phyloP scores from a whole-genome alignment of 768 basidiomycete species.

The Trametes meyenii region DNA sequence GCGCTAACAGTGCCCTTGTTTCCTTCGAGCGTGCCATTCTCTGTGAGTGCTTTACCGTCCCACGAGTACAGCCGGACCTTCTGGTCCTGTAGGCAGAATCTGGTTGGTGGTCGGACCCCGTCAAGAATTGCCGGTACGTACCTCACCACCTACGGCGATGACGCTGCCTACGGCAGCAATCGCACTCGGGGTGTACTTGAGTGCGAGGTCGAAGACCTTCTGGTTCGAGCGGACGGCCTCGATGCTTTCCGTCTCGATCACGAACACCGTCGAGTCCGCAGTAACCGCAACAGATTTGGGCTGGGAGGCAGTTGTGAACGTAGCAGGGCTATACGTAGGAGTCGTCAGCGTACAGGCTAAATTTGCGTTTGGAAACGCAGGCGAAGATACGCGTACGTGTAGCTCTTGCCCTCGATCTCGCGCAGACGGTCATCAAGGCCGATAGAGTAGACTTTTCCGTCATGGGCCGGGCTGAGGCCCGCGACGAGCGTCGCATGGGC shows the following conservation, averaged over 20 bases:
- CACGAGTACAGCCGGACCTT: slow-evolving; percentile 77
- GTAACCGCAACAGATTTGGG: slow-evolving; percentile 67
- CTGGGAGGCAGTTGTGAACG: slow-evolving; percentile 58
- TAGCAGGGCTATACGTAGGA: slow-evolving; percentile 48
- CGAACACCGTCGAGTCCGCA: slow-evolving; percentile 65
- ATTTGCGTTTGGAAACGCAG: too few relatives aligned
- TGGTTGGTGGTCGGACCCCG: not conserved
- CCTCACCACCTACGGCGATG: slow-evolving; percentile 79
- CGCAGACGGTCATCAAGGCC: slow-evolving; percentile 83
- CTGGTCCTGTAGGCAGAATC: slow-evolving; percentile 51
- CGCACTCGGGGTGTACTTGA: slow-evolving; percentile 56
- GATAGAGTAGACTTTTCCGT: slow-evolving; percentile 62
- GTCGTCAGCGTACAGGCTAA: not conserved
- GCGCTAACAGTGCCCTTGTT: slow-evolving; percentile 73
- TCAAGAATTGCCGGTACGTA: slow-evolving; percentile 37
- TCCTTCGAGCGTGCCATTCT: slow-evolving; percentile 59
- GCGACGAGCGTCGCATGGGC: slow-evolving; percentile 75
- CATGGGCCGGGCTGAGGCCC: slow-evolving; percentile 51
- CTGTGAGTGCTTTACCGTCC: slow-evolving; percentile 65
- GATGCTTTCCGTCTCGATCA: slow-evolving; percentile 57
- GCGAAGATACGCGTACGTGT: slow-evolving; percentile 46
- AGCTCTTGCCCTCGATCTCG: slow-evolving; percentile 59
- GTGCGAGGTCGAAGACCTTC: slow-evolving; percentile 54
- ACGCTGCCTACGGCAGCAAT: slow-evolving; percentile 53
- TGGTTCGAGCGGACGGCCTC: slow-evolving; percentile 76